A percentile compares a stretch with the other conserved stretches of the same genome.
These are phyloP conservation scores for Sphenostylis stenocarpa DNA, from an alignment of 306 rosid species.

Conservation along the genomic window DNA sequence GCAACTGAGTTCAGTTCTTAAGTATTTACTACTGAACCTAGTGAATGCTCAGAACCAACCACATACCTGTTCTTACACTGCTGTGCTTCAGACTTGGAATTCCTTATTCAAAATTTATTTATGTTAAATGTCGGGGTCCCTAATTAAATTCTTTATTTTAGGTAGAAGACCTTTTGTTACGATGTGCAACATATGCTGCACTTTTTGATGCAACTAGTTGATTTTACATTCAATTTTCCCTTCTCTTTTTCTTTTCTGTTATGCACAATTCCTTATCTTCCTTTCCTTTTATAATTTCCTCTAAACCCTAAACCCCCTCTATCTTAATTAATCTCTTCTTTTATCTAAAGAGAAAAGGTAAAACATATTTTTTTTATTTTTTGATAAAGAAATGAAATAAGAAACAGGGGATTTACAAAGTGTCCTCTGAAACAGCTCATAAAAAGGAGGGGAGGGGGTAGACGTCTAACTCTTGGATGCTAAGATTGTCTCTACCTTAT, in stretches of 20 bases:
- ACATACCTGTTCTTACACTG: neutral
- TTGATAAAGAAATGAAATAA: neutral
- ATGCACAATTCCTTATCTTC: neutral
- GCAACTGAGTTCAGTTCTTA: too few relatives aligned
- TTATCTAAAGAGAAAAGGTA: neutral
- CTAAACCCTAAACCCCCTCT: too few relatives aligned
- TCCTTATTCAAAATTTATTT: neutral
- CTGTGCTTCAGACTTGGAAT: neutral
- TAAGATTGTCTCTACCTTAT: conserved; percentile 49
- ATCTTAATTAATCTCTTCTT: neutral
- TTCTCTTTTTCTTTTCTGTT: neutral
- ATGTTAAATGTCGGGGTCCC: neutral
- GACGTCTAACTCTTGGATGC: neutral
- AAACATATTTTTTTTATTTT: neutral
- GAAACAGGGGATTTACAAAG: conserved; percentile 1
- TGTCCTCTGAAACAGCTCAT: neutral
- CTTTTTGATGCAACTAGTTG: neutral
- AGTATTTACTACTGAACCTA: too few relatives aligned
- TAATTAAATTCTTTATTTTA: neutral
- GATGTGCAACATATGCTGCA: neutral
- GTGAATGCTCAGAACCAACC: neutral
- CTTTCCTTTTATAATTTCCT: neutral
- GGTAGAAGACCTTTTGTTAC: neutral
- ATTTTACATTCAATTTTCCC: neutral
- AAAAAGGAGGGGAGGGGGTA: neutral